Base-by-base conservation (phyloP, 768 basidiomycete species). In the Leccinum obscurum region DNA sequence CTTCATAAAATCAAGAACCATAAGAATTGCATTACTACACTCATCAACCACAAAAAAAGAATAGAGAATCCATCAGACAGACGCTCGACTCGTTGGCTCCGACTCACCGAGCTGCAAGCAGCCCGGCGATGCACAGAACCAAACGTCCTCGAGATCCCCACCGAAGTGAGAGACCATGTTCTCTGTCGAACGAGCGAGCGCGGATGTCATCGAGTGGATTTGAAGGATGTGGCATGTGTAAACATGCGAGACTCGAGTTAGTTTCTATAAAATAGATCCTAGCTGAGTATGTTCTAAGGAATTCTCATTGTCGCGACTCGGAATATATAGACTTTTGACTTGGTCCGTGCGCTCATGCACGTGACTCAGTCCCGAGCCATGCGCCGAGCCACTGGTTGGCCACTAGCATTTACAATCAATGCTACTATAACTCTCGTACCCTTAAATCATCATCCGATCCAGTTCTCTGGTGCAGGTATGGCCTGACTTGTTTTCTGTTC, bases 261-360 rank as follows among this genome's bases (percentile, higher is more conserved):
- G 85, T 84, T 84, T 83, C 85, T 87, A 84, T 86, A 85, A 71
- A 86, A 87, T 83, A 87, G 85, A 87, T 86, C 85, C 85, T 87
- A 84, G 82, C 83, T 84, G 85, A 86, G 85, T 87, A 86, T 86
- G 85, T 85, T 86, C 85, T 87, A 65, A 77, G 69, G 83, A 77
- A 72, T 68, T 66, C 66, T 14, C 0, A 22, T 13, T 56, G 60
- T 50, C 15, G 34, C 35, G 1, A 1, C 37, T 1, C 52, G 39
- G 66, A 52, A 63, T 82, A 73, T 81, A 77, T 77, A 76, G 4
- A 1, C 61, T 67, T 60, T 48, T 2, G 6, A 0, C 15, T 5
- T 77, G 81, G 81, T 66, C 73, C 74, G 74, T 75, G 74, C 72
- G 64, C 62, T 0, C 0, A 2, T n/a, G 35, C 71, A 67, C 71